Evolutionary conservation across 179 eudicot genomes (phyloP).

Genomic region (Silene vulgaris): DNA sequence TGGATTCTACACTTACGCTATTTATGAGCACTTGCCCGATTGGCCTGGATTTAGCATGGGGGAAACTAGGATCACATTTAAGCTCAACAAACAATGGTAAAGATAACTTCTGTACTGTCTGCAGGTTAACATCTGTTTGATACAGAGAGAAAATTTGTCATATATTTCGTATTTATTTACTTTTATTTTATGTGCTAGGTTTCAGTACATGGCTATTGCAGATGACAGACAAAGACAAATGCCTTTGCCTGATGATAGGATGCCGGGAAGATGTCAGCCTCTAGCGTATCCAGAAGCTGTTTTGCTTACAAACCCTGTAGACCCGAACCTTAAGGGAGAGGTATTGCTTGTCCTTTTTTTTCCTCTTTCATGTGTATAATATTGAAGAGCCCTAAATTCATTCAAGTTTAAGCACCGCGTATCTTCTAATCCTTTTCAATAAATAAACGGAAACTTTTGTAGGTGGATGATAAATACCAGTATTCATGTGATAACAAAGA

Average conservation of each 20-base stretch:
- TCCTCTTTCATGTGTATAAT: neutral
- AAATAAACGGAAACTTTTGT: neutral
- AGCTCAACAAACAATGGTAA: conserved; percentile 81
- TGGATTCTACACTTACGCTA: conserved; percentile 88
- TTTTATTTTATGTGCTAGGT: conserved; percentile 35
- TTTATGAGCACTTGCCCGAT: conserved; percentile 66
- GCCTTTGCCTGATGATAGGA: conserved; percentile 90
- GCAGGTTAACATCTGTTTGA: neutral
- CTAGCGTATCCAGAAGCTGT: conserved; percentile 88
- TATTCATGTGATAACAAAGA: conserved; percentile 89
- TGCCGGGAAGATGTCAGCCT: conserved; percentile 55
- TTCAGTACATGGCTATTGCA: conserved; percentile 76
- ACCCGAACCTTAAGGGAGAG: conserved; percentile 70
- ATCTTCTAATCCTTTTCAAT: neutral
- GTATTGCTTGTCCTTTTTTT: conserved; percentile 26
- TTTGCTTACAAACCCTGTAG: conserved; percentile 67
- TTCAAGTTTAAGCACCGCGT: neutral
- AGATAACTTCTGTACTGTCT: neutral
- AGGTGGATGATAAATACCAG: conserved; percentile 99
- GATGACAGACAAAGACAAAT: conserved; percentile 69
- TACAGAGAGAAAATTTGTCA: neutral
- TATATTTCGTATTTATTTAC: neutral
- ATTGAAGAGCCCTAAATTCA: neutral
- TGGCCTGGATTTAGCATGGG: conserved; percentile 93
- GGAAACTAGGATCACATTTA: conserved; percentile 87